Conservation (phyloP, 2,329 filamentous ascomycete genomes). For the Pyrenochaeta sp. region DNA sequence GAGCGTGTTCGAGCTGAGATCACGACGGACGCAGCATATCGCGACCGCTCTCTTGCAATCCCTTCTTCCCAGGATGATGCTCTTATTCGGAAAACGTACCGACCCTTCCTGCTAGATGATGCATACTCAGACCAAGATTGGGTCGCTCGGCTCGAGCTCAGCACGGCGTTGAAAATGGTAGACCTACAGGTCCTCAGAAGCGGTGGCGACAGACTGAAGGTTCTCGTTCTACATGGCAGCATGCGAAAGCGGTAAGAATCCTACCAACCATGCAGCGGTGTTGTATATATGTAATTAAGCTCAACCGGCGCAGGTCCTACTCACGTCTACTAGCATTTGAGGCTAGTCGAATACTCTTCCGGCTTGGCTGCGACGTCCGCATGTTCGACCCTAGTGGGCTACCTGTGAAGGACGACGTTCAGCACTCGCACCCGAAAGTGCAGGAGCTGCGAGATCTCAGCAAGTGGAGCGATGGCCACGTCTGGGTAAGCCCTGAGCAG, state of each 20-base stretch:
- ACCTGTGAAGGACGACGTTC: constrained; percentile 69
- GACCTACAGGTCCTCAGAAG: constrained; percentile 54
- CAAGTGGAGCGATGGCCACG: constrained; percentile 70
- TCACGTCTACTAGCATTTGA: constrained; percentile 68
- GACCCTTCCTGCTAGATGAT: constrained; percentile 63
- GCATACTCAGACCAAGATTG: constrained; percentile 58
- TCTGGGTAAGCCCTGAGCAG: constrained; percentile 72
- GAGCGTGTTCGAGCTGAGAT: constrained; percentile 21
- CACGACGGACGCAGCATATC: constrained; percentile 19
- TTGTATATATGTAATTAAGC: not conserved
- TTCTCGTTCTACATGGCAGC: constrained; percentile 69
- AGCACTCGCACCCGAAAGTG: constrained; percentile 66
- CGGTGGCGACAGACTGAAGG: constrained; percentile 55
- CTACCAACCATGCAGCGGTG: not conserved
- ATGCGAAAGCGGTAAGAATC: constrained; percentile 55
- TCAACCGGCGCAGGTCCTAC: constrained; percentile 59
- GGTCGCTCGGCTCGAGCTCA: constrained; percentile 64
- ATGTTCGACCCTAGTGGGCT: constrained; percentile 66
- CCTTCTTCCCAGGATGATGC: constrained; percentile 56
- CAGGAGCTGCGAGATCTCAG: constrained; percentile 68
- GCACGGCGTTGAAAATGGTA: constrained; percentile 60
- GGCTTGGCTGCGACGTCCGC: constrained; percentile 71
- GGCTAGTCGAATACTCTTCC: constrained; percentile 65
- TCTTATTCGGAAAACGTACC: constrained; percentile 57
- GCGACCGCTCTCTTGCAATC: constrained; percentile 52